These are phyloP conservation scores for Harringtonia lauricola DNA, from an alignment of 2,329 filamentous ascomycete genomes.

Conservation along the genomic window DNA sequence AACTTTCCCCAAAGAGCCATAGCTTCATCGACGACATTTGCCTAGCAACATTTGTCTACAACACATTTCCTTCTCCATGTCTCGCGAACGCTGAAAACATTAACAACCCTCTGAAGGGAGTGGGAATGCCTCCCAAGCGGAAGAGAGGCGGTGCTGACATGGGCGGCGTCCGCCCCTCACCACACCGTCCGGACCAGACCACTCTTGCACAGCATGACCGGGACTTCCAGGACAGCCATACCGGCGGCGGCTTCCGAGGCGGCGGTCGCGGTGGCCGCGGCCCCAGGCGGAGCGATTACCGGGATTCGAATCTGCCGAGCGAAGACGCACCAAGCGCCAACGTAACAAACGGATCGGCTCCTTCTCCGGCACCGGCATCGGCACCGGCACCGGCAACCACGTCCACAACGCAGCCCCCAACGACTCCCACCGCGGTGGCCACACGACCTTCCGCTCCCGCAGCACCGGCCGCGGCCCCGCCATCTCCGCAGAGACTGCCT, in stretches of 20 bases:
- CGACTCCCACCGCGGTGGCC: slow-evolving; percentile 13
- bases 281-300: slow-evolving; percentile 32
- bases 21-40: too few species aligned
- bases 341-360: background rate
- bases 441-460: slow-evolving; percentile 6
- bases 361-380: background rate
- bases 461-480: slow-evolving; percentile 14
- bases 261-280: slow-evolving; percentile 33
- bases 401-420: too few species aligned
- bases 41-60: too few species aligned
- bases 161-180: slow-evolving; percentile 42
- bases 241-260: slow-evolving; percentile 21
- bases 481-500: slow-evolving; percentile 15
- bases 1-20: background rate
- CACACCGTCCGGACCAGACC: slow-evolving; percentile 50
- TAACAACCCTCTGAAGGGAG: slow-evolving; percentile 2
- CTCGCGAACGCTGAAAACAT: background rate
- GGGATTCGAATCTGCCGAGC: slow-evolving; percentile 33
- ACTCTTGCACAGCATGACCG: slow-evolving; percentile 46
- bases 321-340: slow-evolving; percentile 14
- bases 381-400: background rate
- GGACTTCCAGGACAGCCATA: slow-evolving; percentile 26
- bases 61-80: slow-evolving; percentile 1
- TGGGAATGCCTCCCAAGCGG: slow-evolving; percentile 45
- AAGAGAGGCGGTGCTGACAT: slow-evolving; percentile 42